These are phyloP conservation scores for Penicillium olsonii DNA, from an alignment of 2,329 filamentous ascomycete species.

Conservation along the genomic window DNA sequence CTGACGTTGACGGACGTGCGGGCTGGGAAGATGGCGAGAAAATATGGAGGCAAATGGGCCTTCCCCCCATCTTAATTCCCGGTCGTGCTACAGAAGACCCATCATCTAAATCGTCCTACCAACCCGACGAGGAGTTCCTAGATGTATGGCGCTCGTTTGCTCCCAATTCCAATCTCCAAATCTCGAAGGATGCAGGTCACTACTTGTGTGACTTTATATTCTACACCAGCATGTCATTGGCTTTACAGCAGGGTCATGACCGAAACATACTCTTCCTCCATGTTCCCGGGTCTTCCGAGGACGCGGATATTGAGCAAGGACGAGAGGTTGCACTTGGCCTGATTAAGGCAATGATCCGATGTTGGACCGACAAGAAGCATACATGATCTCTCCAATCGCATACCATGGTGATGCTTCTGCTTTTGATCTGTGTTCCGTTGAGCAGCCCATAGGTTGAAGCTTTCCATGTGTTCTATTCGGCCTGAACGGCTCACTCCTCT, in stretches of 20 bases:
- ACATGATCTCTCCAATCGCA: constrained; percentile 1
- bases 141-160: constrained; percentile 35
- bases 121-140: constrained; percentile 38
- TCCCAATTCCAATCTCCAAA: constrained; percentile 46
- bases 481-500: too few species aligned
- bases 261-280: constrained; percentile 68
- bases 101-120: constrained; percentile 22
- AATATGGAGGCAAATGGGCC: constrained; percentile 54
- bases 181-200: constrained; percentile 70
- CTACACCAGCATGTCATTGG: constrained; percentile 63
- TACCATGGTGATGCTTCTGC: neutral
- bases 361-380: constrained; percentile 38
- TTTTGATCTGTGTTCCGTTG: neutral
- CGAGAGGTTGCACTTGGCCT: constrained; percentile 43
- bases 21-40: constrained; percentile 50
- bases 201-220: constrained; percentile 81
- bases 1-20: constrained; percentile 65
- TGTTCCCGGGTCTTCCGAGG: constrained; percentile 63
- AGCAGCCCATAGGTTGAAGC: too few species aligned
- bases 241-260: constrained; percentile 31
- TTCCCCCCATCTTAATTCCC: constrained; percentile 56
- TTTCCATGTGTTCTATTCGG: too few species aligned
- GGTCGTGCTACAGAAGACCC: constrained; percentile 33
- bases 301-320: constrained; percentile 46
- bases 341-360: constrained; percentile 45